Conservation (phyloP, 2,329 filamentous ascomycete genomes). For the Endoconidiophora laricicola region DNA sequence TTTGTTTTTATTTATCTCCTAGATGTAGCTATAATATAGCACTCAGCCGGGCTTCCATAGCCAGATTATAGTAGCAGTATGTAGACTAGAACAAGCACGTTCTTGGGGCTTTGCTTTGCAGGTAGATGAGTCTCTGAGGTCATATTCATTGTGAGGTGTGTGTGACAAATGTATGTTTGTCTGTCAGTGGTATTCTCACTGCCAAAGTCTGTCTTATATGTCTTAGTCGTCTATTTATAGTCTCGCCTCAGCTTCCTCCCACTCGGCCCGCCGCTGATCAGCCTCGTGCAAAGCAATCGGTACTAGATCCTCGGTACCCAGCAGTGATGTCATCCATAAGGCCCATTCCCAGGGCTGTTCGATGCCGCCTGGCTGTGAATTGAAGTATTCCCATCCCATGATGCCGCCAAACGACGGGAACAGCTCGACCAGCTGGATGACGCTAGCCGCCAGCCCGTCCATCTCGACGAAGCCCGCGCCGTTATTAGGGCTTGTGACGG, state of each 20-base stretch:
- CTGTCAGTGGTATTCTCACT: too few species aligned
- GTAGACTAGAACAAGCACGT: too few species aligned
- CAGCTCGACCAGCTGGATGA: constrained; percentile 25
- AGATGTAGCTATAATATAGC: too few species aligned
- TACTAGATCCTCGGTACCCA: constrained; percentile 14
- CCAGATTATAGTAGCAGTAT: too few species aligned
- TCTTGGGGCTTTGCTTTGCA: too few species aligned
- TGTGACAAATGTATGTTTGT: too few species aligned
- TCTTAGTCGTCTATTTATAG: not conserved
- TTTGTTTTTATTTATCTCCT: too few species aligned
- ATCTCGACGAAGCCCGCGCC: constrained; percentile 38
- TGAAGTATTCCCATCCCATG: constrained; percentile 95
- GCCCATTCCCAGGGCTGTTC: constrained; percentile 65
- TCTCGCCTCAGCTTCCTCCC: constrained; percentile 4
- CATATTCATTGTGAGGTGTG: too few species aligned
- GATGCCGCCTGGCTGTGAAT: constrained; percentile 49
- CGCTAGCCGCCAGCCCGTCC: constrained; percentile 29
- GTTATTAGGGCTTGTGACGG: constrained; percentile 64
- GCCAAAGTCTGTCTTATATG: constrained; percentile 12
- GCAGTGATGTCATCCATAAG: constrained; percentile 38
- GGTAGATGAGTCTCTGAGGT: too few species aligned
- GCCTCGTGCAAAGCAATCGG: constrained; percentile 13
- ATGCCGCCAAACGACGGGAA: constrained; percentile 67
- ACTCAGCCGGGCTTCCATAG: too few species aligned
- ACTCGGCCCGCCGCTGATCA: constrained; percentile 3